Evolutionary conservation across 1,284 basidiomycete genomes (phyloP), one percentile per base, ranked within the genome.

Genomic region (Tremellales sp.): DNA sequence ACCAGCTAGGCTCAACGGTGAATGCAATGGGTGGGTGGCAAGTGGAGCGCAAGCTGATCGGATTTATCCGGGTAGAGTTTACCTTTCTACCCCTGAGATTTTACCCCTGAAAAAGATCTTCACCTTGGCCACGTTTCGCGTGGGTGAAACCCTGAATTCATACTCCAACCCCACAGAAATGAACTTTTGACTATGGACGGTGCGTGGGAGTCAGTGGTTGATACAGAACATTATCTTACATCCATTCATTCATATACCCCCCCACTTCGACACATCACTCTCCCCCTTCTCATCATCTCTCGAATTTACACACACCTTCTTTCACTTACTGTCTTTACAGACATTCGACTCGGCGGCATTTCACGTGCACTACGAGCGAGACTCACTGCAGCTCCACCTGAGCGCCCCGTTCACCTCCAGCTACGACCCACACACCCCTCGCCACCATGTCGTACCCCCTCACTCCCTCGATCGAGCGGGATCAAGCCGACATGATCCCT

Each of bases 91-190:
- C n/a, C n/a, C n/a, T n/a, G n/a, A n/a, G n/a, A 44, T n/a, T 15
- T 31, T 31, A 31, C 8, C 29, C 29, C 29, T 31, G 29, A 31
- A n/a, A n/a, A n/a, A n/a, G n/a, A n/a, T n/a, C n/a, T n/a, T n/a
- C n/a, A n/a, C n/a, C n/a, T n/a, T n/a, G n/a, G n/a, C n/a, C n/a
- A n/a, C n/a, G n/a, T n/a, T n/a, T n/a, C n/a, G n/a, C n/a, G n/a
- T n/a, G n/a, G n/a, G n/a, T n/a, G n/a, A n/a, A n/a, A n/a, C n/a
- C n/a, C n/a, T n/a, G n/a, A n/a, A n/a, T n/a, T n/a, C n/a, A n/a
- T n/a, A n/a, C n/a, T n/a, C n/a, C n/a, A 52, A 21, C 50, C 50
- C 50, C 50, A 52, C 47, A 45, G 40, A 46, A 46, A 31, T 45
- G 49, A 26, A 44, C 19, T 45, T 51, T 40, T 22, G 15, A 31